A percentile compares a stretch with the other conserved stretches of the same genome.
Evolutionary conservation across 768 basidiomycete genomes (phyloP).

Genomic region (Daedaleopsis nitida): DNA sequence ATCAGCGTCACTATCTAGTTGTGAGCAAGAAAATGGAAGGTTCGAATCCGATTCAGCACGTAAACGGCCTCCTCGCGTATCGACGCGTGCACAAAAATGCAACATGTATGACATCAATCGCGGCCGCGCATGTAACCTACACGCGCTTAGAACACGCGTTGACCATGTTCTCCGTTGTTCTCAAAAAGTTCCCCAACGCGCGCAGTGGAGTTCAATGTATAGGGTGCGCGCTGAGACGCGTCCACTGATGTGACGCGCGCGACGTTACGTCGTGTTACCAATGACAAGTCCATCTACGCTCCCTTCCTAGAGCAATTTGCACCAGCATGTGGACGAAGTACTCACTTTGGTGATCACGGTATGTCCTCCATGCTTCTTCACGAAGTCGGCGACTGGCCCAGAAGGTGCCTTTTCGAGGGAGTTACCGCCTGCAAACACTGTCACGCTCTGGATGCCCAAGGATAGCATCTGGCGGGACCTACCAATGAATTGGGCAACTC

Average conservation of each 20-base stretch:
- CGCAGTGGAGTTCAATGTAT: neutral
- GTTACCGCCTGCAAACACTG: constrained; percentile 74
- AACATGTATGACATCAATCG: neutral
- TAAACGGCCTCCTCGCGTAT: neutral
- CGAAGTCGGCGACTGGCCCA: constrained; percentile 86
- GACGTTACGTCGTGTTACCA: neutral
- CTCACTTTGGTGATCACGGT: constrained; percentile 96
- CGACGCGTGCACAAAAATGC: neutral
- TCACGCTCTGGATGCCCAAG: constrained; percentile 18
- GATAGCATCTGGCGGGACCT: constrained; percentile 14
- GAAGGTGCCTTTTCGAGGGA: constrained; percentile 81
- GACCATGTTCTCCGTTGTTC: neutral
- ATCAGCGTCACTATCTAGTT: neutral
- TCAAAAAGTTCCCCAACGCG: neutral
- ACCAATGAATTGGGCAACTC: constrained; percentile 69
- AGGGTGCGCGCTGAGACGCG: neutral
- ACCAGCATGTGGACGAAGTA: neutral
- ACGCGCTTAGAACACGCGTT: neutral
- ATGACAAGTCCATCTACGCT: neutral
- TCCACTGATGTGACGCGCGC: neutral
- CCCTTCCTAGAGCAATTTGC: neutral
- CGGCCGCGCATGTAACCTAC: neutral
- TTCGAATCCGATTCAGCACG: neutral
- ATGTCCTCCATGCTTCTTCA: constrained; percentile 88
- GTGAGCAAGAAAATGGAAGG: neutral